Conservation (phyloP, 768 basidiomycete species). For the Boletus patriciae region DNA sequence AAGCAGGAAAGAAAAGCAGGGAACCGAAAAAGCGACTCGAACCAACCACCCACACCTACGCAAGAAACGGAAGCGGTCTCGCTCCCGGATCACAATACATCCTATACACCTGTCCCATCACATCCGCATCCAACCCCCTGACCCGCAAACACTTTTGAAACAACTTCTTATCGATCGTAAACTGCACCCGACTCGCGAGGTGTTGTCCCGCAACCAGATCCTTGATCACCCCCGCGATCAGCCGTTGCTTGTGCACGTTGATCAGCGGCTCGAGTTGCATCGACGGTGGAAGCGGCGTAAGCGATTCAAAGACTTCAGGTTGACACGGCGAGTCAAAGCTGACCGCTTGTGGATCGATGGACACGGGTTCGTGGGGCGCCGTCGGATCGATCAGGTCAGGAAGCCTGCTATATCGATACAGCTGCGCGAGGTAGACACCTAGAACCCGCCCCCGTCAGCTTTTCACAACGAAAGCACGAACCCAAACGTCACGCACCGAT, state of each 20-base stretch:
- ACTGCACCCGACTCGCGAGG: slow-evolving; percentile 70
- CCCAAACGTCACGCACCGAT: slow-evolving; percentile 52
- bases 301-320: slow-evolving; percentile 75
- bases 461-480: not conserved
- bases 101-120: slow-evolving; percentile 48
- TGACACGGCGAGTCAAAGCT: slow-evolving; percentile 69
- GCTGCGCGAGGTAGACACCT: slow-evolving; percentile 79
- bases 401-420: slow-evolving; percentile 61
- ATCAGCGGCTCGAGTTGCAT: slow-evolving; percentile 84
- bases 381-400: slow-evolving; percentile 86
- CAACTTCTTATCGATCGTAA: slow-evolving; percentile 69
- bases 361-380: slow-evolving; percentile 65
- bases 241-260: slow-evolving; percentile 86
- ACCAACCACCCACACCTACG: not conserved
- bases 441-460: slow-evolving; percentile 5
- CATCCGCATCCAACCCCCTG: slow-evolving; percentile 59
- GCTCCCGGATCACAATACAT: slow-evolving; percentile 34
- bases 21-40: not conserved
- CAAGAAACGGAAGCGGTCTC: slow-evolving; percentile 21
- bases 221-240: slow-evolving; percentile 80
- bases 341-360: slow-evolving; percentile 59
- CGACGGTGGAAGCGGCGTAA: slow-evolving; percentile 68
- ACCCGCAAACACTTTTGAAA: slow-evolving; percentile 75
- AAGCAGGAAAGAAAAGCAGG: not conserved
- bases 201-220: slow-evolving; percentile 81